Conservation (phyloP, 805 yeast genomes). For the Candida sakaeoensis region DNA sequence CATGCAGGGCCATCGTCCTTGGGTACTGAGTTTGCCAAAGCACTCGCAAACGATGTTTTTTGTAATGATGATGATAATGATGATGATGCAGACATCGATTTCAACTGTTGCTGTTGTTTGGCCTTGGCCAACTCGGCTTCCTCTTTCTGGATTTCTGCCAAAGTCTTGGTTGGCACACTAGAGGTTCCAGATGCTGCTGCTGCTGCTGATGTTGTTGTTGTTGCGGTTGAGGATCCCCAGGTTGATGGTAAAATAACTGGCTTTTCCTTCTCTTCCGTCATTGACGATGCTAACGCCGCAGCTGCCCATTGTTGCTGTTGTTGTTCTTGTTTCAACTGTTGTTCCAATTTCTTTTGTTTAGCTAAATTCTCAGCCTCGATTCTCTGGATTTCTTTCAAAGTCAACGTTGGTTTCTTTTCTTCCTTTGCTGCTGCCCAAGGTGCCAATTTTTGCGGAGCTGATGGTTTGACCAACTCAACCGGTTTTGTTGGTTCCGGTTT, state of each 20-base stretch:
- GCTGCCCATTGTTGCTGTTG: constrained; percentile 18
- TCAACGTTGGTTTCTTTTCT: constrained; percentile 32
- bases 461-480: constrained; percentile 11
- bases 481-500: constrained; percentile 1
- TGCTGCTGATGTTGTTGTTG: no score
- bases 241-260: constrained; percentile 35
- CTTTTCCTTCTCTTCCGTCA: constrained; percentile 14
- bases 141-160: constrained; percentile 62
- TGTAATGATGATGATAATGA: not conserved
- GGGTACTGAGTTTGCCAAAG: constrained; percentile 26
- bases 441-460: constrained; percentile 30
- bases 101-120: constrained; percentile 15
- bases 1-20: constrained; percentile 31
- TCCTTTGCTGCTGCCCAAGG: constrained; percentile 50
- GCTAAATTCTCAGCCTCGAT: constrained; percentile 44
- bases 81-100: not conserved
- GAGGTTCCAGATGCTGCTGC: no score
- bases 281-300: constrained; percentile 12
- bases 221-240: constrained; percentile 34
- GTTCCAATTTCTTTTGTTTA: constrained; percentile 36
- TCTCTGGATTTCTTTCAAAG: constrained; percentile 50
- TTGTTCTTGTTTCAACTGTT: constrained; percentile 27
- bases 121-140: constrained; percentile 40
- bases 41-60: constrained; percentile 23
- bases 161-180: constrained; percentile 35